Base-by-base conservation (phyloP, 1,139 yeast genomes). In the Yamadazyma triangularis region DNA sequence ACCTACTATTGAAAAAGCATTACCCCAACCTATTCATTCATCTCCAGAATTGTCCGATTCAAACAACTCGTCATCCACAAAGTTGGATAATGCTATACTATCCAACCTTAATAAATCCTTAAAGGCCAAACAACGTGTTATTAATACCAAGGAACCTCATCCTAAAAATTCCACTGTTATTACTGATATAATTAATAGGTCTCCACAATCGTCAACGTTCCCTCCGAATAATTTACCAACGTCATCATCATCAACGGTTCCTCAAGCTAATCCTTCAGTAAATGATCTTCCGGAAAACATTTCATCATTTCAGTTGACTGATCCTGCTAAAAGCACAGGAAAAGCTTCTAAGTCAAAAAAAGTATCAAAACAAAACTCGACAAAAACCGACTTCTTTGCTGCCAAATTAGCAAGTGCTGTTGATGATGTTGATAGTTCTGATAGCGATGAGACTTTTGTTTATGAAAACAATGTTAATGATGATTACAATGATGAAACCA, bases 321-420 rank as follows among this genome's bases (percentile, higher is more conserved):
- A 41, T 9, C 21, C 32, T 4, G 21, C 24, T 18, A 29, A 13
- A 26, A 30, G 28, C 9, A 27, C 13, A 26, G 30, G 33, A 18
- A 29, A 40, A 29, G 8, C 28, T 9, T 18, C 20, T 18, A 49
- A 45, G 28, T 33, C 34, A n/a, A 54, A 51, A 33, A 53, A 48
- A 29, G 38, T 44, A 4, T 41, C 55, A 2, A 57, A 55, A 29
- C 61, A 58, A 31, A 56, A 42, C 42, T 72, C 60, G 25, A 66
- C 95, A 4, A 75, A 88, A 50, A 91, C 96, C 0, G 97, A 89
- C 49, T 79, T 86, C 36, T 89, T 89, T 58, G 97, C 97, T 9
- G 96, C 97, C 1, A 83, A 83, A 46, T 64, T 89, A 40, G 96
- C 96, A 6, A 81, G 88, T 41, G 97, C 97, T 1, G 95, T 89